These are phyloP conservation scores for Amoeboaphelidium protococcarum DNA, from an alignment of 371 early-diverging fungal species.

Conservation along the genomic window DNA sequence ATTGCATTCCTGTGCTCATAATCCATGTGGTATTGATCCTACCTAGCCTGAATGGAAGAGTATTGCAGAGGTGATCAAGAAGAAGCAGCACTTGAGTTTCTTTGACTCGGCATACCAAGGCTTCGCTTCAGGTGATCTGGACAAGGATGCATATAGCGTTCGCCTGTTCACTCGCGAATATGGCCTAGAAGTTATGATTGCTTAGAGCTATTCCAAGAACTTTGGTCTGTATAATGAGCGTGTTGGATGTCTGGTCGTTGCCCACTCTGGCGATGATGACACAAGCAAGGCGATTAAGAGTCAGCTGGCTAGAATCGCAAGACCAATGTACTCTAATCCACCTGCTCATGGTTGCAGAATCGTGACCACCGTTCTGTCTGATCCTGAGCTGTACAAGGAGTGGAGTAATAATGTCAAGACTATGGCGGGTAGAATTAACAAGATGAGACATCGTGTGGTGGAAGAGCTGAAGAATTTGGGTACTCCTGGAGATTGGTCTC, in stretches of 20 bases:
- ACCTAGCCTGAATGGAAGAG: conserved; percentile 67
- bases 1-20: conserved; percentile 76
- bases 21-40: conserved; percentile 90
- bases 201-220: conserved; percentile 84
- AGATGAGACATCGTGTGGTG: conserved; percentile 45
- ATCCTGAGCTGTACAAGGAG: conserved; percentile 40
- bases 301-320: conserved; percentile 52
- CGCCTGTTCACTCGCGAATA: conserved; percentile 36
- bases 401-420: conserved; percentile 43
- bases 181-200: conserved; percentile 62
- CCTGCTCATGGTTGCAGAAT: conserved; percentile 70
- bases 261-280: conserved; percentile 22
- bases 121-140: conserved; percentile 74
- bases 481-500: conserved; percentile 82
- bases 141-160: conserved; percentile 66
- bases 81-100: conserved; percentile 55
- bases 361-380: conserved; percentile 52
- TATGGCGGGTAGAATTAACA: conserved; percentile 68
- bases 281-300: conserved; percentile 23
- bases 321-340: conserved; percentile 65
- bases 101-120: conserved; percentile 96
- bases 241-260: conserved; percentile 52
- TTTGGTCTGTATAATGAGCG: conserved; percentile 90
- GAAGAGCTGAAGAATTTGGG: conserved; percentile 17
- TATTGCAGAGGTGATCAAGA: conserved; percentile 46